A percentile compares a stretch with the other conserved stretches of the same genome.
Evolutionary conservation across 352 stramenopile species (phyloP).

Genomic region (Phytophthora lateralis): DNA sequence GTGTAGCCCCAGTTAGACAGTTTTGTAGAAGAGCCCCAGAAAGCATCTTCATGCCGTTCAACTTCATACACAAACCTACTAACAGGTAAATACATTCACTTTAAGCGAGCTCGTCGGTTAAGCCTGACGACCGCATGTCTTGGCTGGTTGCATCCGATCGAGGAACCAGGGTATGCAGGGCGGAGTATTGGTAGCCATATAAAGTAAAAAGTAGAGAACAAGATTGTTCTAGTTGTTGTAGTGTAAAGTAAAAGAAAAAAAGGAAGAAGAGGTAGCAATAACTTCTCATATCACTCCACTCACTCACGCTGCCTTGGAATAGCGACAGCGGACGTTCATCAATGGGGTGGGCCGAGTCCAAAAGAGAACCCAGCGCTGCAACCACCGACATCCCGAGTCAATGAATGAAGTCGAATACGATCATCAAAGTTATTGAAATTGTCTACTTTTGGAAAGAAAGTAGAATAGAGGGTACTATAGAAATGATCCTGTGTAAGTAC

Average conservation of each 20-base stretch:
- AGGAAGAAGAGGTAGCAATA: constrained; percentile 5
- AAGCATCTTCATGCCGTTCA: no score
- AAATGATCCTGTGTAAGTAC: constrained; percentile 11
- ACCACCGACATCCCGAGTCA: constrained; percentile 2
- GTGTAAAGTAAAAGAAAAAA: neutral
- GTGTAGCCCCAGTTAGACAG: no score
- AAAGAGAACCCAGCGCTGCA: constrained; percentile 13
- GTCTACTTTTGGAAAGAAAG: constrained; percentile 5
- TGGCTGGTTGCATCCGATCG: no score
- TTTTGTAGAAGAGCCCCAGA: no score
- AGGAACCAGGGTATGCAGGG: no score
- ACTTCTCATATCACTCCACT: constrained; percentile 44
- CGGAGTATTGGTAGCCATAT: no score
- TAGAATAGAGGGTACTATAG: constrained; percentile 8
- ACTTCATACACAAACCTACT: no score
- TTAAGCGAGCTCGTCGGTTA: no score
- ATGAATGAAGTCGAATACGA: constrained; percentile 5
- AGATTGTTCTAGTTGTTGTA: neutral
- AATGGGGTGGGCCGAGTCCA: constrained; percentile 29
- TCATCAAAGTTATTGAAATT: constrained; percentile 4
- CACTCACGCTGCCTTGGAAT: constrained; percentile 53
- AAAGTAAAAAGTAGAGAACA: no score
- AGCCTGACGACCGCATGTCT: no score
- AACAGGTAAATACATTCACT: no score
- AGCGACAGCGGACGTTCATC: constrained; percentile 51